phyloP scores from a whole-genome alignment of 2,329 filamentous ascomycete species.

The Zymoseptoria brevis region DNA sequence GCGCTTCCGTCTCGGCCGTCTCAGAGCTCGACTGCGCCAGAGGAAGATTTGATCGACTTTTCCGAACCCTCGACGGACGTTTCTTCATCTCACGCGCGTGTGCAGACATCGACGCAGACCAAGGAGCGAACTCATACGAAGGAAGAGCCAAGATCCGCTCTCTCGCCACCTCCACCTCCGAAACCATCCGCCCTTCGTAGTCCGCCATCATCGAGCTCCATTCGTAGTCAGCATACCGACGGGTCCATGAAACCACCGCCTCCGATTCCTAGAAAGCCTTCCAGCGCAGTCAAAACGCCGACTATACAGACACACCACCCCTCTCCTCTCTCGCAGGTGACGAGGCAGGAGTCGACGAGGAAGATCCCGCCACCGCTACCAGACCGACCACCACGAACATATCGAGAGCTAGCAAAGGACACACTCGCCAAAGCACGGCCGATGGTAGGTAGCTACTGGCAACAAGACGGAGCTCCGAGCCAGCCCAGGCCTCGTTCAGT shows the following conservation, averaged over 20 bases:
- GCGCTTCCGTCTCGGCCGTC: slow-evolving; percentile 28
- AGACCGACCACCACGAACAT: slow-evolving; percentile 28
- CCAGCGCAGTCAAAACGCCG: slow-evolving; percentile 25
- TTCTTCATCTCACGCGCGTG: neutral
- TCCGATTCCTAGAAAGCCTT: slow-evolving; percentile 31
- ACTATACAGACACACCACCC: slow-evolving; percentile 16
- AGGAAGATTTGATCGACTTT: slow-evolving; percentile 41
- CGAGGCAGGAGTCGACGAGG: slow-evolving; percentile 25
- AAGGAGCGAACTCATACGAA: neutral
- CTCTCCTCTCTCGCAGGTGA: slow-evolving; percentile 29
- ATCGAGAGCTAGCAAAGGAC: slow-evolving; percentile 12
- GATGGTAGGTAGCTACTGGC: slow-evolving; percentile 10
- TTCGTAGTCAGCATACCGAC: slow-evolving; percentile 8
- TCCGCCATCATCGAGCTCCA: slow-evolving; percentile 25
- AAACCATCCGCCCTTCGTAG: slow-evolving; percentile 35
- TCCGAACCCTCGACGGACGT: slow-evolving; percentile 27
- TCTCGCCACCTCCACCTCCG: slow-evolving; percentile 27
- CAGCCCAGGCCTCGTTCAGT: slow-evolving; percentile 5
- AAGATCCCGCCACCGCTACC: slow-evolving; percentile 22
- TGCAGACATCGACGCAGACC: neutral
- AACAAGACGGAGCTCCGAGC: slow-evolving; percentile 7
- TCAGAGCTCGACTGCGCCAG: slow-evolving; percentile 12
- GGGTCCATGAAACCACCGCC: slow-evolving; percentile 23
- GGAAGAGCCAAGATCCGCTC: slow-evolving; percentile 10
- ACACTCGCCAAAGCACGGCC: slow-evolving; percentile 17